Conservation (phyloP, 371 early-diverging fungal genomes). For the Mucor piriformis region DNA sequence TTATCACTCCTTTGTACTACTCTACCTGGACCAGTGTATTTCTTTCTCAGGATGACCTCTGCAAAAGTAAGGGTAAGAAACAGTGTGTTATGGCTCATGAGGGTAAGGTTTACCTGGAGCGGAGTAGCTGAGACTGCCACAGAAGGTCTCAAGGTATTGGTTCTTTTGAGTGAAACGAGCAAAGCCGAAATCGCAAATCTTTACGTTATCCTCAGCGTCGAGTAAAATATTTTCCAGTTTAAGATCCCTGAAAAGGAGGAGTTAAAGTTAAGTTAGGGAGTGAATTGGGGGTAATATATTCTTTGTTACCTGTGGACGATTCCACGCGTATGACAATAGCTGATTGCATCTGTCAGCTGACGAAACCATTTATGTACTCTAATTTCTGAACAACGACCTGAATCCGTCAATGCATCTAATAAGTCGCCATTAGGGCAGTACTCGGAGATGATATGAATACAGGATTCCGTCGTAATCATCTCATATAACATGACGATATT, state of each 20-base stretch:
- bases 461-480: slow-evolving; percentile 80
- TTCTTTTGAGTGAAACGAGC: slow-evolving; percentile 72
- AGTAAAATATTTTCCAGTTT: slow-evolving; percentile 88
- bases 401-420: slow-evolving; percentile 67
- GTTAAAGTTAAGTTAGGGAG: background rate
- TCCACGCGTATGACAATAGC: slow-evolving; percentile 75
- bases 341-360: slow-evolving; percentile 76
- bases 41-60: slow-evolving; percentile 75
- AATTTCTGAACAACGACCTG: slow-evolving; percentile 59
- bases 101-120: slow-evolving; percentile 59
- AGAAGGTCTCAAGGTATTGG: slow-evolving; percentile 80
- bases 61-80: background rate
- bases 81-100: too few relatives aligned
- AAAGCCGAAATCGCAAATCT: slow-evolving; percentile 92
- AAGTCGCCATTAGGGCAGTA: slow-evolving; percentile 79
- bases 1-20: slow-evolving; percentile 6
- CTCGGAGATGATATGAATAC: slow-evolving; percentile 83
- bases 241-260: slow-evolving; percentile 61
- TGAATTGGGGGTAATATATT: background rate
- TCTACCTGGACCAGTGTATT: slow-evolving; percentile 77
- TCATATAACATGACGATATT: slow-evolving; percentile 86
- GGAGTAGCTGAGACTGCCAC: slow-evolving; percentile 84
- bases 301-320: slow-evolving; percentile 68
- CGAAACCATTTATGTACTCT: slow-evolving; percentile 68
- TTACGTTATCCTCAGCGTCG: slow-evolving; percentile 73